Evolutionary conservation across 345 rosid genomes (phyloP).

Genomic region (rapeseed (Brassica napus)): DNA sequence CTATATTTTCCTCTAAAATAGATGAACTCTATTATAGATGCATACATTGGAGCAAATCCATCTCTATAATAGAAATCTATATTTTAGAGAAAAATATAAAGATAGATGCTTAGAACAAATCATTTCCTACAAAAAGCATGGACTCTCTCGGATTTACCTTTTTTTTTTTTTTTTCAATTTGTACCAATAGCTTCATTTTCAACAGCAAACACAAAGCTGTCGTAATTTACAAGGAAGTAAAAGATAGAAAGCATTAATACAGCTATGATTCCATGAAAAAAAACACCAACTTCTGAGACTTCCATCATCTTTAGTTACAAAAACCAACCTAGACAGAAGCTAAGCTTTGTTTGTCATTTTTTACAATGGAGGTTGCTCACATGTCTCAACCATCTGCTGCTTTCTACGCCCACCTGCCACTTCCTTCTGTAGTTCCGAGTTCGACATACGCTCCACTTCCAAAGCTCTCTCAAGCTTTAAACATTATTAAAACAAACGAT

Average conservation of each 20-base stretch:
- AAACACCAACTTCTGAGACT: not conserved
- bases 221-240: not conserved
- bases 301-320: slow-evolving; percentile 17
- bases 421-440: slow-evolving; percentile 77
- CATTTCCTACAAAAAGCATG: too few species aligned
- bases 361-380: slow-evolving; percentile 16
- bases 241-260: not conserved
- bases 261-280: not conserved
- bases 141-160: too few species aligned
- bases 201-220: slow-evolving; percentile 7
- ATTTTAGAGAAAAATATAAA: too few species aligned
- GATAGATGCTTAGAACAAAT: too few species aligned
- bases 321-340: not conserved
- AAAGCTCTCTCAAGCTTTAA: slow-evolving; percentile 80
- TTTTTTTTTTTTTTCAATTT: not conserved
- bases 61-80: too few species aligned
- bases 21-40: too few species aligned
- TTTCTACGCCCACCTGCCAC: slow-evolving; percentile 33
- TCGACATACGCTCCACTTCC: slow-evolving; percentile 80
- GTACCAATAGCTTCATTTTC: slow-evolving; percentile 4
- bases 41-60: too few species aligned
- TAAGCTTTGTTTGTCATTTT: not conserved
- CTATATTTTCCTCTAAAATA: too few species aligned
- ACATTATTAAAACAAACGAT: not conserved
- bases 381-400: slow-evolving; percentile 21